Evolutionary conservation across 78 protist genomes (phyloP), one percentile per base, ranked within the genome.

Genomic region (Dictyostelium firmibasis): DNA sequence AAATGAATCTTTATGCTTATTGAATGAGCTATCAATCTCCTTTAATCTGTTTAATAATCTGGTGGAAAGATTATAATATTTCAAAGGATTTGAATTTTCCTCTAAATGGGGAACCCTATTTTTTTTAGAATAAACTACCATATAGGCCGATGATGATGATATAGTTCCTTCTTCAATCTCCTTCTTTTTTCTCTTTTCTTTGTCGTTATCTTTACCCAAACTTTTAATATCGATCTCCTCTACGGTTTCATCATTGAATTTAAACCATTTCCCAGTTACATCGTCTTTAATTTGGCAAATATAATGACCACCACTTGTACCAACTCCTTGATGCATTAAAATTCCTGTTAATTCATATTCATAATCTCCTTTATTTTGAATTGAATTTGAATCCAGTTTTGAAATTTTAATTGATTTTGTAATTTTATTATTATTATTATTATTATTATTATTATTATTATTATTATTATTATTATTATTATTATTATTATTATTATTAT

Each of bases 241-340:
- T 11, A 89, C 62, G 6, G 36, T 38, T n/a, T 89, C 87, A 89
- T 89, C 94, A 62, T 89, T 78, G 31, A 89, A 89, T 50, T 50
- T 50, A 69, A 67, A 89, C 94, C 94, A 89, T 47, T 27, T 50
- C 23, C 84, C 94, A 69, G 75, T 70, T 13, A 70, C 27, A 9
- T 64, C 85, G 81, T 81, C 77, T 43, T 81, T 89, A 33, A 89
- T 69, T 69, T 89, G 94, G 31, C 82, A 60, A 25, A 89, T 81
- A 50, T 89, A 89, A 81, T 89, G 94, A 44, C 94, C 94, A 31
- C 94, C 75, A 11, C 86, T 18, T 7, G 85, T 62, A 13, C n/a
- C 64, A 1, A 50, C 23, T 25, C 94, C 94, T 33, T 81, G 72
- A 47, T 89, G 94, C 86, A 89, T 89, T 47, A 89, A 35, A 50